Base-by-base conservation (phyloP, 2,329 filamentous ascomycete species). In the Tolypocladium tundrense region DNA sequence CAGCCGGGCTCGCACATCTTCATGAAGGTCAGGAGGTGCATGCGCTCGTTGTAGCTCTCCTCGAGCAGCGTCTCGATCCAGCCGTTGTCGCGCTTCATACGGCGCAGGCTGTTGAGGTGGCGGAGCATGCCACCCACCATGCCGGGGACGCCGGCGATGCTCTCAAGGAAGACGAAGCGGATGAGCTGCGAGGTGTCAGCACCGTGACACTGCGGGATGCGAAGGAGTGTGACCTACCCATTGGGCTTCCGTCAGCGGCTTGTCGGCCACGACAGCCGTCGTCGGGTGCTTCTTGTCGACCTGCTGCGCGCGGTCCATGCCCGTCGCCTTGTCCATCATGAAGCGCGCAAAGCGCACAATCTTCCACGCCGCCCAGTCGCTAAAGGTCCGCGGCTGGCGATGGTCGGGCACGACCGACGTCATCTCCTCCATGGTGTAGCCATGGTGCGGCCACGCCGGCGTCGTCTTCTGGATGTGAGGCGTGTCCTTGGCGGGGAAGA, bases 81-180 rank as follows among this genome's bases (percentile, higher is more conserved):
- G 68, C 94, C 94, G 66, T 97, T 96, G 71, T 97, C 93, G 58
- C 93, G 80, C 79, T 91, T 91, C 80, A 97, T 87, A 35, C 87
- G 82, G 51, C 93, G 81, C 67, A 97, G 81, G 63, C 87, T 92
- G 69, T 88, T 85, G 42, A 97, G 79, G 73, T 99, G 94, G 40
- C 94, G 81, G 19, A 97, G 79, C 89, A 96, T 97, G 27, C 91
- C 94, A 0, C 88, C 94, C 0, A 97, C 93, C 91, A 97, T 97
- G 9, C 94, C 94, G 0, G 94, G 94, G 0, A 97, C 94, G 40
- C 91, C 94, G 14, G 94, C 94, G 43, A 99, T 90, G 54, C 88
- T 92, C 72, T 99, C 94, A 40, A 99, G 81, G 72, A 99, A 99
- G 64, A 99, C 83, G 68, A 96, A 93, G 8, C 93, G 83, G 54